These are phyloP conservation scores for Fistulifera solaris DNA, from an alignment of 108 stramenopile species.

Conservation along the genomic window DNA sequence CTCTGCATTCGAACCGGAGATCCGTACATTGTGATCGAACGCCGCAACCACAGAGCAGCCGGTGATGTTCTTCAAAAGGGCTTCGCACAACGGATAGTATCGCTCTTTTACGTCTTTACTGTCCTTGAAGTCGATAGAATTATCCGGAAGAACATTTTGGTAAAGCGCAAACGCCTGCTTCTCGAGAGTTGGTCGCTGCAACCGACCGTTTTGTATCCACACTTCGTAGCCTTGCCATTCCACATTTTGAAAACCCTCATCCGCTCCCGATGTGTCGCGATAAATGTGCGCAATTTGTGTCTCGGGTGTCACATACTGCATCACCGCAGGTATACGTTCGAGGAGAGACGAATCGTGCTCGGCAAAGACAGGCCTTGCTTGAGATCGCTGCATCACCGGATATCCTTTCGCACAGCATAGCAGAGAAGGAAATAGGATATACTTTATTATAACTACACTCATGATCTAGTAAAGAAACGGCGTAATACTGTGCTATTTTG, in stretches of 20 bases:
- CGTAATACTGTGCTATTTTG: no score
- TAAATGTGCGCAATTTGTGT: conserved; percentile 18
- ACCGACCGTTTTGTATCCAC: conserved; percentile 25
- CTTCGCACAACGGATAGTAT: conserved; percentile 45
- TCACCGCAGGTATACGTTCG: conserved; percentile 11
- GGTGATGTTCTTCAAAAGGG: conserved; percentile 13
- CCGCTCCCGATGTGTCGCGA: conserved; percentile 28
- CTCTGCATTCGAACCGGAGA: conserved; percentile 10
- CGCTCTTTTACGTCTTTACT: conserved; percentile 28
- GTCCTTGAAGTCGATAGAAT: conserved; percentile 34
- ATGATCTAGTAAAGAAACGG: no score
- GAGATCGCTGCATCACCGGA: no score
- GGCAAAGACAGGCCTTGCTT: no score
- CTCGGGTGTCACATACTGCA: conserved; percentile 43
- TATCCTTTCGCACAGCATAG: no score
- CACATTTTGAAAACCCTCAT: conserved; percentile 26
- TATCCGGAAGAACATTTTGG: not conserved
- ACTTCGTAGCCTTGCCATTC: conserved; percentile 30
- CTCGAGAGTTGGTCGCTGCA: conserved; percentile 12
- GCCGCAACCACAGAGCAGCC: conserved; percentile 18
- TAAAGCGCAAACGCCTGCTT: conserved; percentile 36
- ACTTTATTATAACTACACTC: no score
- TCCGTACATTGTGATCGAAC: conserved; percentile 59
- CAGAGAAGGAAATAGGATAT: no score
- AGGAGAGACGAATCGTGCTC: no score